These are phyloP conservation scores for Citrus mangshanensis DNA, from an alignment of 345 rosid species.

Conservation along the genomic window DNA sequence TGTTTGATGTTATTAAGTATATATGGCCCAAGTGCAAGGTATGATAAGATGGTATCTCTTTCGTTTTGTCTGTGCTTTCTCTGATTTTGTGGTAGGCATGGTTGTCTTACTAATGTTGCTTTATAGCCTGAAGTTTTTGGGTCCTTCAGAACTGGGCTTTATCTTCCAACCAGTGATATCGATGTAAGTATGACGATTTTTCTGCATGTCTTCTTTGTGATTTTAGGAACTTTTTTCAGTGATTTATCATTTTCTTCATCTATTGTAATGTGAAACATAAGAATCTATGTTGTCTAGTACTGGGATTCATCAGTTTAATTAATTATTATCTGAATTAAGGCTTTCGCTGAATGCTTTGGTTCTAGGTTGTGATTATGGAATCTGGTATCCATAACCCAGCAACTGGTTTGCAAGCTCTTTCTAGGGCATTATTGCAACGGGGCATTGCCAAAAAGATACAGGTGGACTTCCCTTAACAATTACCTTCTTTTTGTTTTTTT, in stretches of 20 bases:
- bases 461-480: slow-evolving; percentile 34
- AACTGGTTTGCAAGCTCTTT: slow-evolving; percentile 70
- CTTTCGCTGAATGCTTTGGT: slow-evolving; percentile 2
- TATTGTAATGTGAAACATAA: neutral
- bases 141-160: slow-evolving; percentile 80
- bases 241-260: too few species aligned
- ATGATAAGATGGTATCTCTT: neutral
- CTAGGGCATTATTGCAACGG: slow-evolving; percentile 74
- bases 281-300: neutral
- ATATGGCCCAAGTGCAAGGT: slow-evolving; percentile 94
- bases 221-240: neutral
- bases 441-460: slow-evolving; percentile 80
- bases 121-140: slow-evolving; percentile 86
- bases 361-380: slow-evolving; percentile 77
- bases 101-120: slow-evolving; percentile 11
- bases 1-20: slow-evolving; percentile 65
- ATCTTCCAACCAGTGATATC: slow-evolving; percentile 93
- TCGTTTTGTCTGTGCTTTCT: neutral
- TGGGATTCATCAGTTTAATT: neutral
- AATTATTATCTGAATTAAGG: neutral
- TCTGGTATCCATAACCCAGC: slow-evolving; percentile 76
- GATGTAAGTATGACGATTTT: slow-evolving; percentile 58
- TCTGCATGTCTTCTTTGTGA: neutral
- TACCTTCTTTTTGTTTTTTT: neutral
- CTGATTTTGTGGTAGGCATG: neutral